These are phyloP conservation scores for Ogataea polymorpha DNA, from an alignment of 805 yeast genomes.

Conservation along the genomic window DNA sequence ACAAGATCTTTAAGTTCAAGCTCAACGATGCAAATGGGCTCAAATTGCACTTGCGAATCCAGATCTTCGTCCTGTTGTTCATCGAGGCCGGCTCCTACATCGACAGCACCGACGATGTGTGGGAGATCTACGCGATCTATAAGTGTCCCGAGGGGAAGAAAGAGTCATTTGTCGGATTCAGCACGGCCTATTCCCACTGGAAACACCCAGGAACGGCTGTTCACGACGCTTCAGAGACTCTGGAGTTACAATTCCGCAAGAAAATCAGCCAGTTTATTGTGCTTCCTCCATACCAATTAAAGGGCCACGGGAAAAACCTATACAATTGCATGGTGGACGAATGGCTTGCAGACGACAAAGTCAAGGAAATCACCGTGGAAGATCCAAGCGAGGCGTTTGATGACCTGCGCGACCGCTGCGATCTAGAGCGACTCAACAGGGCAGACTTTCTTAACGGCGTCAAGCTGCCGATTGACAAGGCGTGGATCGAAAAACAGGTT, in stretches of 20 bases:
- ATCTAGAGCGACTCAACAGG: conserved; percentile 48
- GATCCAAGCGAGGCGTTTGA: conserved; percentile 95
- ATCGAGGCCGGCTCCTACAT: conserved; percentile 94
- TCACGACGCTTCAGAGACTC: conserved; percentile 42
- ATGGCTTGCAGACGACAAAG: conserved; percentile 52
- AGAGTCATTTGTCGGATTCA: conserved; percentile 66
- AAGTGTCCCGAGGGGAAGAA: conserved; percentile 32
- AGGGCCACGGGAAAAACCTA: conserved; percentile 65
- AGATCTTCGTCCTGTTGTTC: conserved; percentile 74
- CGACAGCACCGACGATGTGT: conserved; percentile 67
- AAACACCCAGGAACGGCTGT: conserved; percentile 54
- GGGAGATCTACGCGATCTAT: conserved; percentile 72
- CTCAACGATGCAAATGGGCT: conserved; percentile 40
- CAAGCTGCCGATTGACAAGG: conserved; percentile 23
- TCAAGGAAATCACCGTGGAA: conserved; percentile 80
- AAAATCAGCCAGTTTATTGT: conserved; percentile 86
- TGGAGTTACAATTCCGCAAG: conserved; percentile 43
- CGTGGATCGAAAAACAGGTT: conserved; percentile 42
- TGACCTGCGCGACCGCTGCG: conserved; percentile 82
- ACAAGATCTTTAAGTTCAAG: conserved; percentile 49
- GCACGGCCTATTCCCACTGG: conserved; percentile 84
- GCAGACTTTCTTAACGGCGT: conserved; percentile 33
- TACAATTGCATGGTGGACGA: conserved; percentile 52
- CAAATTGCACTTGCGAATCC: conserved; percentile 65
- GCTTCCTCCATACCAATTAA: conserved; percentile 79